These are phyloP conservation scores for Talaromyces liani DNA, from an alignment of 495 filamentous ascomycete genomes.

Conservation along the genomic window DNA sequence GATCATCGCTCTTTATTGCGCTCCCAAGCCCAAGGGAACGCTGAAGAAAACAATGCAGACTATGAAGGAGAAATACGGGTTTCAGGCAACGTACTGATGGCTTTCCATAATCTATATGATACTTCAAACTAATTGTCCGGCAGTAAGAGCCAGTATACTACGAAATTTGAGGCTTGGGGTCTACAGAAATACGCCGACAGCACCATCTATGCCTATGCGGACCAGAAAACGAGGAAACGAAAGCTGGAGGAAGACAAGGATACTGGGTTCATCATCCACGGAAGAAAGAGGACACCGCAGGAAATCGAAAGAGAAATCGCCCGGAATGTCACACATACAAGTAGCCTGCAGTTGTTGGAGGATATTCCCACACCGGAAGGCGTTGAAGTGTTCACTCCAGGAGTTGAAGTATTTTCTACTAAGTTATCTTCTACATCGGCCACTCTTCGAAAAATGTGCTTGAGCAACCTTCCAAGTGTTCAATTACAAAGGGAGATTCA, in stretches of 20 bases:
- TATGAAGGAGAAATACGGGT: constrained; percentile 2
- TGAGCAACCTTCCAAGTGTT: background rate
- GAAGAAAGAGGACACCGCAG: background rate
- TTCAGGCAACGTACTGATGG: constrained; percentile 3
- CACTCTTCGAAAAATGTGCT: background rate
- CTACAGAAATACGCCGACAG: background rate
- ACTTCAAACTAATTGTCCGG: background rate
- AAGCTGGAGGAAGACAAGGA: background rate
- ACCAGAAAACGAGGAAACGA: constrained; percentile 1
- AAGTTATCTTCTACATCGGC: background rate
- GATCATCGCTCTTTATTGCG: background rate
- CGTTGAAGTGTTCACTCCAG: background rate
- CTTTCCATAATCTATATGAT: background rate
- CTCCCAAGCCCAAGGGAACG: background rate
- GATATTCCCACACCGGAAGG: constrained; percentile 5
- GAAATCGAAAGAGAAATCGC: constrained; percentile 3
- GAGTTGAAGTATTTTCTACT: background rate
- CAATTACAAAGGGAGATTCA: background rate
- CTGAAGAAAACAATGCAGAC: constrained; percentile 1
- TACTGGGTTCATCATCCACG: background rate
- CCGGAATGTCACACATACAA: constrained; percentile 1
- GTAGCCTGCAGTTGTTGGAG: background rate
- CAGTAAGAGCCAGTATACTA: constrained; percentile 5
- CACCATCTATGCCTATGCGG: background rate
- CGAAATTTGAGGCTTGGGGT: constrained; percentile 1